Evolutionary conservation across 306 rosid species (phyloP), one percentile per base, ranked within the genome.

Genomic region (Parietaria judaica): DNA sequence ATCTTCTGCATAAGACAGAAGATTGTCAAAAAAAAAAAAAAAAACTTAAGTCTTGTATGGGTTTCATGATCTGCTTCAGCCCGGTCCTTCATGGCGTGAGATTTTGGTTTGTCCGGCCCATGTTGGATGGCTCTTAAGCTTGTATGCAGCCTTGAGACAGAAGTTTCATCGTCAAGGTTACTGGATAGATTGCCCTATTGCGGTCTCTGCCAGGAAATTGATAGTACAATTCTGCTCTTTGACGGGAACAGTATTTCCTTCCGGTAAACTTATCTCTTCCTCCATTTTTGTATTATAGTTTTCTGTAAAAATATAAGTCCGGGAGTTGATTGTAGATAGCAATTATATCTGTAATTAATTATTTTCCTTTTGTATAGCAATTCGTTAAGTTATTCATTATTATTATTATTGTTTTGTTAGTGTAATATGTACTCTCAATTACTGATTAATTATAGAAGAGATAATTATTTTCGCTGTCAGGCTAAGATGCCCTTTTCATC

Each of bases 101-200:
- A 77, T 91, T 68, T 77, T 88, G 78, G 67, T 88, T 69, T 73
- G 81, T 72, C 78, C 86, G 63, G 85, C 88, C 60, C 95, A 91
- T 77, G 68, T 82, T 68, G 84, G 86, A 69, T 88, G 98, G 98
- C 88, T 91, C 71, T 78, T 91, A 87, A 82, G 68, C 73, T 82
- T 91, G 48, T 91, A 91, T 80, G 76, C 86, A 8, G 84, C 95
- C 59, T 66, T 88, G 66, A 81, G 95, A 72, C 92, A 69, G 64
- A 88, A 88, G 76, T 85, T 88, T 82, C 72, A 86, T 64, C 50
- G 73, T 64, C 86, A 87, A 82, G 96, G 86, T 57, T 88, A 80
- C 78, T 85, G 98, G 98, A 83, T 79, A 60, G 96, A 91, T 69
- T 85, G 96, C 77, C 96, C 95, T 67, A 72, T 91, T 72, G 95